A percentile compares a stretch with the other conserved stretches of the same genome.
phyloP scores from a whole-genome alignment of 202 grass and related monocot genomes.

The Cymbopogon flexuosus region DNA sequence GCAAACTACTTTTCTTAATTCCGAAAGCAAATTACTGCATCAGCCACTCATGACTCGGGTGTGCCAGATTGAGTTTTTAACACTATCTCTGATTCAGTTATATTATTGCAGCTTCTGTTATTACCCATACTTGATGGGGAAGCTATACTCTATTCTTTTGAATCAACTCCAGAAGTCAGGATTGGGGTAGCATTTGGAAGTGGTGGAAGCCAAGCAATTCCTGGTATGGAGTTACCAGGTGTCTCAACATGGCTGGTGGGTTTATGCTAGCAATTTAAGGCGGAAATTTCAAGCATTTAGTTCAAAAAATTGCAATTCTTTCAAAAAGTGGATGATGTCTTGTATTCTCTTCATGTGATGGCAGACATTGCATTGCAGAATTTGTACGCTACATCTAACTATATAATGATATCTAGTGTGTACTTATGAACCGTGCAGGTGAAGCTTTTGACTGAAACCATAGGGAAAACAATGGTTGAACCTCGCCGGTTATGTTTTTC shows the following conservation, averaged over 20 bases:
- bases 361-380: not conserved
- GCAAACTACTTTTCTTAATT: not conserved
- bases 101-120: conserved; percentile 64
- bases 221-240: conserved; percentile 85
- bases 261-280: conserved; percentile 24
- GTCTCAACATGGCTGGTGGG: conserved; percentile 92
- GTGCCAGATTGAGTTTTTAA: conserved; percentile 28
- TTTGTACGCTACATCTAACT: not conserved
- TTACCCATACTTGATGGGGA: conserved; percentile 96
- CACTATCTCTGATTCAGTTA: conserved; percentile 24
- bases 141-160: conserved; percentile 96
- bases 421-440: conserved; percentile 49
- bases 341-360: conserved; percentile 13
- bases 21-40: not conserved
- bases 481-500: conserved; percentile 79
- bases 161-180: conserved; percentile 79
- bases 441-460: conserved; percentile 92
- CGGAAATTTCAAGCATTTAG: not conserved
- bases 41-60: not conserved
- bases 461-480: conserved; percentile 84
- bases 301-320: conserved; percentile 7
- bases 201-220: conserved; percentile 70
- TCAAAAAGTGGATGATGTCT: not conserved
- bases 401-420: conserved; percentile 9
- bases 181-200: conserved; percentile 97